These are phyloP conservation scores for Monotropa hypopitys DNA, from an alignment of 179 eudicot species.

Conservation along the genomic window DNA sequence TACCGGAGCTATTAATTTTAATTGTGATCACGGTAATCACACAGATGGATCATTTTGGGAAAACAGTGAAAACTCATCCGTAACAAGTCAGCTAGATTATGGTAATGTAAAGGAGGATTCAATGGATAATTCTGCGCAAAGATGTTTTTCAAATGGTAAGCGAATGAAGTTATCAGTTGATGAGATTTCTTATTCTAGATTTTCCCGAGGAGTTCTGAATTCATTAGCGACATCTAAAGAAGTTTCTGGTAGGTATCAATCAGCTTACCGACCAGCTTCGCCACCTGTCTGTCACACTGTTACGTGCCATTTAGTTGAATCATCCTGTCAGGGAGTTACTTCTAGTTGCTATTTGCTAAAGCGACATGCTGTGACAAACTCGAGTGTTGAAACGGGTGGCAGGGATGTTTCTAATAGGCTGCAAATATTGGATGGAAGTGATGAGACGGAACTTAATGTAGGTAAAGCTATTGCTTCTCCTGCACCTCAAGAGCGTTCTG, in stretches of 20 bases:
- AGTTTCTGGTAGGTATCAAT: slow-evolving; percentile 28
- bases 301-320: slow-evolving; percentile 69
- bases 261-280: slow-evolving; percentile 5
- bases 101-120: slow-evolving; percentile 21
- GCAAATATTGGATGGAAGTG: slow-evolving; percentile 33
- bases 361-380: slow-evolving; percentile 22
- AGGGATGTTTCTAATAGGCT: slow-evolving; percentile 21
- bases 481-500: slow-evolving; percentile 70
- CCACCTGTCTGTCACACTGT: slow-evolving; percentile 24
- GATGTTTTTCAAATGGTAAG: slow-evolving; percentile 30
- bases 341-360: slow-evolving; percentile 59
- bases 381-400: slow-evolving; percentile 19
- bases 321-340: slow-evolving; percentile 42
- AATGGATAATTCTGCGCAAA: slow-evolving; percentile 15
- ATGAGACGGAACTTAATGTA: slow-evolving; percentile 35
- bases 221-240: slow-evolving; percentile 33
- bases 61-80: slow-evolving; percentile 38
- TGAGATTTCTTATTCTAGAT: slow-evolving; percentile 38
- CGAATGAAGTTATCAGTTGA: slow-evolving; percentile 43
- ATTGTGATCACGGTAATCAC: slow-evolving; percentile 19
- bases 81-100: slow-evolving; percentile 47
- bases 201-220: slow-evolving; percentile 26
- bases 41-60: slow-evolving; percentile 26
- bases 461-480: slow-evolving; percentile 50
- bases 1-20: slow-evolving; percentile 25